Base-by-base conservation (phyloP, 2,329 filamentous ascomycete species). In the Fusarium goolgardi region DNA sequence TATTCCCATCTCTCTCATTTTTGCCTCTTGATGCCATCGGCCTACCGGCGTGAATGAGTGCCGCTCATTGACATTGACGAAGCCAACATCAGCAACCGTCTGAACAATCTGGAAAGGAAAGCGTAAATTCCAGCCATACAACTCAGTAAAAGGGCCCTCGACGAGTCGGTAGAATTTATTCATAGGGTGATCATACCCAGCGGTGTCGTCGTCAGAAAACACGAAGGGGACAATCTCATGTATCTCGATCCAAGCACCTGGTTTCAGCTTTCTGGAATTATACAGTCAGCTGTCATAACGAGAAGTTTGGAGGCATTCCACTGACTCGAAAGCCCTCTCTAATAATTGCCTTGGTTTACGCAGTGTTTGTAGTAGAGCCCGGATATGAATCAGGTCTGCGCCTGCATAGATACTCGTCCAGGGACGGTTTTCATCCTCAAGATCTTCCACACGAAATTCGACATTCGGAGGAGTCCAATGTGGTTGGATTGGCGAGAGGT, bases 381-480 rank as follows among this genome's bases (percentile, higher is more conserved):
- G 80, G 23, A 82, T 75, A 70, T 88, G 85, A 44, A 89, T 83
- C 58, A 84, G 82, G 70, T 88, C 86, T 65, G 86, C 73, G 43
- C 75, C 69, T 25, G 62, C 59, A 51, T 81, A 81, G 18, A 78
- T 78, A 27, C 63, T 77, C 5, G 76, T 77, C 77, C 77, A 78
- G 10, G 74, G 73, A 10, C 75, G 76, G 55, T 71, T 73, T 23
- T 78, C 75, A 55, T 79, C 77, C 55, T 79, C 78, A 12, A 80
- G 71, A 41, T 79, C 78, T 47, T 80, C 78, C 21, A 79, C 76
- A 20, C 81, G 69, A 82, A 80, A 89, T 45, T 82, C 81, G 34
- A 88, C 79, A 66, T 90, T 90, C 15, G 85, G 84, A 5, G 87
- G 86, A 9, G 86, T 82, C 73, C 77, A 81, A 27, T 75, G 72